A percentile compares a stretch with the other conserved stretches of the same genome.
Evolutionary conservation across 2,329 filamentous ascomycete genomes (phyloP).

Genomic region (Beauveria medogensis): DNA sequence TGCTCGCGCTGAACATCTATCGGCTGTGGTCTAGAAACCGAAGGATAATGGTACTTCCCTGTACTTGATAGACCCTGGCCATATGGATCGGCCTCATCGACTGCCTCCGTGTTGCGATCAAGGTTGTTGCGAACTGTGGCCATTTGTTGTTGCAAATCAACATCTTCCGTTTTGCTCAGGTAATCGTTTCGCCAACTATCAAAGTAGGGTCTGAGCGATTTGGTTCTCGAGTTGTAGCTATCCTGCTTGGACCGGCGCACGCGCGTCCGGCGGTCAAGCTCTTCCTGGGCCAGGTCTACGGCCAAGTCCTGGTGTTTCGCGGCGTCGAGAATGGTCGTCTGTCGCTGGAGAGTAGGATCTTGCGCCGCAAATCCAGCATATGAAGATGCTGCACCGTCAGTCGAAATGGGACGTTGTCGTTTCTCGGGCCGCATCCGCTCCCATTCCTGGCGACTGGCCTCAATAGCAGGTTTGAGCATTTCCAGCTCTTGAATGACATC

Average conservation of each 20-base stretch:
- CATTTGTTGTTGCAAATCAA: slow-evolving; percentile 43
- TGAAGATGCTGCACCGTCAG: slow-evolving; percentile 19
- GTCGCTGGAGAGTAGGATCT: slow-evolving; percentile 54
- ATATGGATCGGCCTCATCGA: slow-evolving; percentile 13
- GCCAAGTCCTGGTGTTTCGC: slow-evolving; percentile 67
- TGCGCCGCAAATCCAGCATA: slow-evolving; percentile 42
- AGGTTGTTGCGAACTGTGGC: slow-evolving; percentile 41
- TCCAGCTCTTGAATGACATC: slow-evolving; percentile 65
- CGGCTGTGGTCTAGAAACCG: slow-evolving; percentile 43
- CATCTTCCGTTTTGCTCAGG: slow-evolving; percentile 27
- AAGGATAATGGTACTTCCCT: slow-evolving; percentile 46
- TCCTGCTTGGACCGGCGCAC: slow-evolving; percentile 40
- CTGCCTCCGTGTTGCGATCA: slow-evolving; percentile 26
- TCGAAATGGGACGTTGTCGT: slow-evolving; percentile 12
- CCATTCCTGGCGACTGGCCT: slow-evolving; percentile 63
- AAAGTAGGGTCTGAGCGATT: slow-evolving; percentile 3
- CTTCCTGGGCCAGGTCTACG: slow-evolving; percentile 64
- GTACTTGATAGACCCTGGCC: slow-evolving; percentile 17
- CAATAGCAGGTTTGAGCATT: slow-evolving; percentile 69
- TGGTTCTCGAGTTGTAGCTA: neutral
- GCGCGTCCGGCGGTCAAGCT: slow-evolving; percentile 60
- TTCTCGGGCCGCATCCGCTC: slow-evolving; percentile 40
- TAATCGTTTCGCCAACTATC: slow-evolving; percentile 2
- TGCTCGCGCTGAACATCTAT: slow-evolving; percentile 32
- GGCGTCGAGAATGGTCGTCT: slow-evolving; percentile 56